Evolutionary conservation across 2,329 filamentous ascomycete species (phyloP).

Genomic region (Phaeosphaeriaceae sp.): DNA sequence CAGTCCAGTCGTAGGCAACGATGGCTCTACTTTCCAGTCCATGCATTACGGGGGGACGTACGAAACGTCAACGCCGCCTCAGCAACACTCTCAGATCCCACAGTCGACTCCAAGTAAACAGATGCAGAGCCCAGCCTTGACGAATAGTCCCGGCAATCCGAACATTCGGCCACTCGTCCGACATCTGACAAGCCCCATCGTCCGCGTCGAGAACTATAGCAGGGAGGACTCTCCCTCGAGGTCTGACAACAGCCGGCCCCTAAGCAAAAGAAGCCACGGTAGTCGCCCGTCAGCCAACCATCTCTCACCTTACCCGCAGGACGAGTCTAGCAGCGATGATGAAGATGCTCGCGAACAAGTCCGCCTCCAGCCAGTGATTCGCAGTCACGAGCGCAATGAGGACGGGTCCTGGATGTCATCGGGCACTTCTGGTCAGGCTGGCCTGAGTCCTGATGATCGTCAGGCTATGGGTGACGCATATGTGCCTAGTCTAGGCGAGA

Average conservation of each 20-base stretch:
- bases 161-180: conserved; percentile 33
- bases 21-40: conserved; percentile 25
- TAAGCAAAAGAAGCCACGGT: conserved; percentile 46
- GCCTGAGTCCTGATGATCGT: conserved; percentile 57
- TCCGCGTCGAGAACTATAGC: conserved; percentile 48
- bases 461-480: conserved; percentile 50
- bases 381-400: conserved; percentile 45
- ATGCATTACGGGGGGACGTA: conserved; percentile 31
- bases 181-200: conserved; percentile 49
- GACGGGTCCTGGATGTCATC: conserved; percentile 58
- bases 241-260: conserved; percentile 41
- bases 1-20: conserved; percentile 46
- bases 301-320: conserved; percentile 47
- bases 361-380: conserved; percentile 39
- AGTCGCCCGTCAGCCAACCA: conserved; percentile 46
- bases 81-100: conserved; percentile 21
- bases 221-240: conserved; percentile 44
- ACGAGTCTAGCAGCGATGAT: conserved; percentile 43
- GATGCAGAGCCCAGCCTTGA: conserved; percentile 48
- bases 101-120: conserved; percentile 44
- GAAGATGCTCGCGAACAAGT: conserved; percentile 33
- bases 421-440: conserved; percentile 50
- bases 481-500: conserved; percentile 60
- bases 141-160: conserved; percentile 44
- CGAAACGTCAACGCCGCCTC: conserved; percentile 35